A percentile compares a stretch with the other conserved stretches of the same genome.
Evolutionary conservation across 2,329 filamentous ascomycete genomes (phyloP).

Genomic region (Fusarium circinatum): DNA sequence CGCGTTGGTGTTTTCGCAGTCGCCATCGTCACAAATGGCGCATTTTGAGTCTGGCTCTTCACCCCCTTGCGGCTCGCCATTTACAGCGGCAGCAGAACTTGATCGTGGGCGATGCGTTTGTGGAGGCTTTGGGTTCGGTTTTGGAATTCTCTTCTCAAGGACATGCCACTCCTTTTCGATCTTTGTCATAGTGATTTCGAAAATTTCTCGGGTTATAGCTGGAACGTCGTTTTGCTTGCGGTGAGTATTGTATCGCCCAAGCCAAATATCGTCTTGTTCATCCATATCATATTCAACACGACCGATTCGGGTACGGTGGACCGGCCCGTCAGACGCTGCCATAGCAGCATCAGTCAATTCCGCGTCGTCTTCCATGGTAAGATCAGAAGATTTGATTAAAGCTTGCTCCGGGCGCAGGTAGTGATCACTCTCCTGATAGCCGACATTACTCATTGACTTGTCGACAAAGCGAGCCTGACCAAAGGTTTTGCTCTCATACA

Average conservation of each 20-base stretch:
- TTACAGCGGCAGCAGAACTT: conserved; percentile 93
- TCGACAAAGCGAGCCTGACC: conserved; percentile 93
- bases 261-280: conserved; percentile 97
- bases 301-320: conserved; percentile 64
- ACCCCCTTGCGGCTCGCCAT: conserved; percentile 83
- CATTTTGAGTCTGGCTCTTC: conserved; percentile 98
- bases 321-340: conserved; percentile 46
- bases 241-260: conserved; percentile 83
- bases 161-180: conserved; percentile 99
- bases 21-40: conserved; percentile 97
- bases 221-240: conserved; percentile 80
- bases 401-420: conserved; percentile 81
- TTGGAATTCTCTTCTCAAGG: conserved; percentile 94
- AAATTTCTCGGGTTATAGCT: conserved; percentile 89
- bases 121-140: conserved; percentile 94
- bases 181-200: conserved; percentile 98
- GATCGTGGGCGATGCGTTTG: conserved; percentile 93
- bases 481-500: conserved; percentile 85
- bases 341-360: conserved; percentile 54
- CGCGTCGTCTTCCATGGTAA: conserved; percentile 67
- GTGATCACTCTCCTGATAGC: conserved; percentile 94
- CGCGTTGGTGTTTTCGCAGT: conserved; percentile 98
- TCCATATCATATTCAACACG: conserved; percentile 99
- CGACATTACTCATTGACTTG: conserved; percentile 94
- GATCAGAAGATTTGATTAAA: conserved; percentile 72